Evolutionary conservation across 805 yeast genomes (phyloP), one percentile per base, ranked within the genome.

Genomic region (Saccharomyces paradoxus): DNA sequence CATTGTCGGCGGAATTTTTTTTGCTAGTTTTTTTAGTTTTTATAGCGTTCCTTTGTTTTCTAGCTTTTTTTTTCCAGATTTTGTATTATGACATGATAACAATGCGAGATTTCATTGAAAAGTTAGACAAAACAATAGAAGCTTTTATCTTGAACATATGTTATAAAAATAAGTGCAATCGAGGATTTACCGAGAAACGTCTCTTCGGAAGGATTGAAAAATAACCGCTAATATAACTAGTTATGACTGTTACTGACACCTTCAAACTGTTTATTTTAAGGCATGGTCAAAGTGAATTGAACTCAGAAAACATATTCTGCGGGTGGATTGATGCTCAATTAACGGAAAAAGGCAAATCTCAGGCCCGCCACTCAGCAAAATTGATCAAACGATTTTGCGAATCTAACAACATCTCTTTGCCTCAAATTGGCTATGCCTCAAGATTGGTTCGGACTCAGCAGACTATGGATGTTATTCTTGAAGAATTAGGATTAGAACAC

Each of bases 231-330:
- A 24, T 49, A 24, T 29, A 37, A 50, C n/a, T 8, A 24, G 41
- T 22, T n/a, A 61, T 61, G 62, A 56, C 61, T 22, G 53, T 49
- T 37, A 30, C 56, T 24, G 57, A 50, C 46, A 67, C 67, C 0
- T 65, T 67, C 46, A 70, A 64, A 49, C 54, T 70, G 5, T 61
- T 67, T 50, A 53, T 87, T 56, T 77, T 87, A 53, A 81, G 96
- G 71, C 96, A 87, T 75, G 96, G 96, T 3, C 87, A 87, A 69
- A 84, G 90, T 65, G 84, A 82, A 64, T 82, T 89, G 82, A 87
- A 87, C 68, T 82, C 84, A 67, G 80, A 80, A 65, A 82, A 86
- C 71, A 75, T 81, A 59, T 87, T 87, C 72, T 86, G 94, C 69
- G 96, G 96, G 21, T 87, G 96, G 96, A 82, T 86, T 30, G 92